Evolutionary conservation across 257 asterid species (phyloP).

Genomic region (Ilex asprella): DNA sequence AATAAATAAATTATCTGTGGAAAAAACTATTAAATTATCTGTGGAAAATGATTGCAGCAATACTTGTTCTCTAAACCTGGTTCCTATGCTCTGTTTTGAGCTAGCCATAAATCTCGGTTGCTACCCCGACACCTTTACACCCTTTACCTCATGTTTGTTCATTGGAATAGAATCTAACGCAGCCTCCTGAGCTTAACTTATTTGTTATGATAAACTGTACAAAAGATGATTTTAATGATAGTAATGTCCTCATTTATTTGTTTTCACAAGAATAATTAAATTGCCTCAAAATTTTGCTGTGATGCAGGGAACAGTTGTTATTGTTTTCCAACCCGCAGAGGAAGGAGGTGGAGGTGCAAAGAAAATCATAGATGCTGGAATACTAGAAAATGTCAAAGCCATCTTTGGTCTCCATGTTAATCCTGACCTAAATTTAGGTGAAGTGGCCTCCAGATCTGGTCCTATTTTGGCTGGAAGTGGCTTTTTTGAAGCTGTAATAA

Average conservation of each 20-base stretch:
- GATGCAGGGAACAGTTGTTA: conserved; percentile 81
- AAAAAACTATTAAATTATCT: too few relatives aligned
- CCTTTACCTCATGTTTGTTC: too few relatives aligned
- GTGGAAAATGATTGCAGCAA: too few relatives aligned
- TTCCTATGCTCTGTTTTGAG: too few relatives aligned
- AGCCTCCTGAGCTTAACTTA: neutral
- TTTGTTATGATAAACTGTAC: neutral
- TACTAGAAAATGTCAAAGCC: conserved; percentile 67
- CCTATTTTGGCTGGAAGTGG: conserved; percentile 82
- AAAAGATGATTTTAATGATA: too few relatives aligned
- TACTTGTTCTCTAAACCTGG: too few relatives aligned
- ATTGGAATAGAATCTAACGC: neutral
- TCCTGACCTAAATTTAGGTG: conserved; percentile 40
- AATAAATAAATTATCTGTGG: too few relatives aligned
- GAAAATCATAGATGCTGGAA: conserved; percentile 77
- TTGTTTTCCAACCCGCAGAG: conserved; percentile 96
- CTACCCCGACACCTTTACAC: too few relatives aligned
- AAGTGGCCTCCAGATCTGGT: conserved; percentile 55
- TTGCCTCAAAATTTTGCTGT: conserved; percentile 1
- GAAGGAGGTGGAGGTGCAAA: conserved; percentile 97
- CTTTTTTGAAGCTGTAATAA: conserved; percentile 79
- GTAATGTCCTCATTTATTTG: neutral
- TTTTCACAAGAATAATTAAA: neutral
- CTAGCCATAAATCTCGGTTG: too few relatives aligned
- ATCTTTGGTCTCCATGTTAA: conserved; percentile 65